These are phyloP conservation scores for Nitzschia putrida DNA, from an alignment of 108 stramenopile genomes.

Conservation along the genomic window DNA sequence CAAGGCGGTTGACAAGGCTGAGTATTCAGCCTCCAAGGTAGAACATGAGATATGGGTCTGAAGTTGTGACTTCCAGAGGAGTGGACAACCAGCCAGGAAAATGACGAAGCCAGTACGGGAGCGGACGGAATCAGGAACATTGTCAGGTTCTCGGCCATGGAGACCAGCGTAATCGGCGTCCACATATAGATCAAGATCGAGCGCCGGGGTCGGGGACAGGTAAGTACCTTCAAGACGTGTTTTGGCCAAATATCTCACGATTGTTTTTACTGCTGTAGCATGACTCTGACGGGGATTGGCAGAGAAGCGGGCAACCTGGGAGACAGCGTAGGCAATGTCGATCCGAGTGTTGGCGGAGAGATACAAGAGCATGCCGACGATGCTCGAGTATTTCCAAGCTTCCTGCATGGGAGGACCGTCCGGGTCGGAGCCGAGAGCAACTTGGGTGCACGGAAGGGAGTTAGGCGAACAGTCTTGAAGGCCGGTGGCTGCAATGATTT, in stretches of 20 bases:
- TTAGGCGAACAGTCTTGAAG: slow-evolving; percentile 37
- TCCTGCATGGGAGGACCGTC: slow-evolving; percentile 40
- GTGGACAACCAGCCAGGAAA: too few relatives aligned
- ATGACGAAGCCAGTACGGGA: slow-evolving; percentile 58
- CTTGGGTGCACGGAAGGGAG: slow-evolving; percentile 29
- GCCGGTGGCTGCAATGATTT: slow-evolving; percentile 49
- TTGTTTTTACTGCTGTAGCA: slow-evolving; percentile 49
- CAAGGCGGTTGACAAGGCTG: slow-evolving; percentile 34
- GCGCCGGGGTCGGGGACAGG: slow-evolving; percentile 12
- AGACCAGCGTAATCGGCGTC: slow-evolving; percentile 60
- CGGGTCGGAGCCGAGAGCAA: too few relatives aligned
- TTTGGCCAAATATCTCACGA: slow-evolving; percentile 46
- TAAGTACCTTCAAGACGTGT: slow-evolving; percentile 46
- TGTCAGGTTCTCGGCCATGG: slow-evolving; percentile 26
- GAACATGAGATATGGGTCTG: slow-evolving; percentile 42
- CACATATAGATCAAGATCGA: slow-evolving; percentile 41
- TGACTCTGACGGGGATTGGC: slow-evolving; percentile 38
- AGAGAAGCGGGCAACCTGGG: slow-evolving; percentile 46
- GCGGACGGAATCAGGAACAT: slow-evolving; percentile 28
- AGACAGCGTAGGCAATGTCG: slow-evolving; percentile 47
- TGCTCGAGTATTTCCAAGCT: slow-evolving; percentile 39
- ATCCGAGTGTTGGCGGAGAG: slow-evolving; percentile 41
- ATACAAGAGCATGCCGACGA: slow-evolving; percentile 53
- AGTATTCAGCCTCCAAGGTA: slow-evolving; percentile 54
- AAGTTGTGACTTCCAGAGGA: slow-evolving; percentile 51